phyloP scores from a whole-genome alignment of 1,139 yeast species.

The Pichia sp. region DNA sequence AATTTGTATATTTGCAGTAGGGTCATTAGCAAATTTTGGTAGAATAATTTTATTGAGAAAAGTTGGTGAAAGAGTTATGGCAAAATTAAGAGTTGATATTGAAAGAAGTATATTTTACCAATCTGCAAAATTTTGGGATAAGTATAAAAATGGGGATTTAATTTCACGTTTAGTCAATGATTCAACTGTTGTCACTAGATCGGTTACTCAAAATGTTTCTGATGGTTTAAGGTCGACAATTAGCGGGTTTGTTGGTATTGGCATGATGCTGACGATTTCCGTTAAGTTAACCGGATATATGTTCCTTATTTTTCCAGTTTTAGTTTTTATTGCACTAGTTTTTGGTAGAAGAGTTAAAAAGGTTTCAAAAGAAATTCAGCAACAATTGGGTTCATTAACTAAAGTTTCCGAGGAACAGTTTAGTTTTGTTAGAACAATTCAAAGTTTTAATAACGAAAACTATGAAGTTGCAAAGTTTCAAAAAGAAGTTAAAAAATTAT shows the following conservation, averaged over 20 bases:
- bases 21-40: conserved; percentile 48
- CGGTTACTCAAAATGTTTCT: conserved; percentile 49
- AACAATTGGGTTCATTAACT: conserved; percentile 48
- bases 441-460: conserved; percentile 48
- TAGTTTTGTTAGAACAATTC: conserved; percentile 50
- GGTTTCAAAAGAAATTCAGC: conserved; percentile 46
- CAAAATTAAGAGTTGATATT: conserved; percentile 44
- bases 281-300: conserved; percentile 51
- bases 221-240: conserved; percentile 50
- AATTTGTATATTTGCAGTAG: conserved; percentile 37
- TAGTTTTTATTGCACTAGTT: conserved; percentile 43
- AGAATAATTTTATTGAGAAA: conserved; percentile 42
- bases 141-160: conserved; percentile 53
- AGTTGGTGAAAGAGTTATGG: conserved; percentile 49
- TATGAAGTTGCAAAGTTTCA: conserved; percentile 32
- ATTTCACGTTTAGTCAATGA: conserved; percentile 51
- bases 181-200: conserved; percentile 47
- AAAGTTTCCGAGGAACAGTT: conserved; percentile 57
- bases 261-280: conserved; percentile 54
- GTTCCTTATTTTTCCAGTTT: conserved; percentile 50
- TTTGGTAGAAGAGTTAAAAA: conserved; percentile 48
- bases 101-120: conserved; percentile 46
- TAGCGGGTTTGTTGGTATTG: conserved; percentile 46
- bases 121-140: conserved; percentile 51
- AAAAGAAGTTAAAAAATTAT: conserved; percentile 41